Base-by-base conservation (phyloP, 441 rosid species). In the Isatis lusitanica region DNA sequence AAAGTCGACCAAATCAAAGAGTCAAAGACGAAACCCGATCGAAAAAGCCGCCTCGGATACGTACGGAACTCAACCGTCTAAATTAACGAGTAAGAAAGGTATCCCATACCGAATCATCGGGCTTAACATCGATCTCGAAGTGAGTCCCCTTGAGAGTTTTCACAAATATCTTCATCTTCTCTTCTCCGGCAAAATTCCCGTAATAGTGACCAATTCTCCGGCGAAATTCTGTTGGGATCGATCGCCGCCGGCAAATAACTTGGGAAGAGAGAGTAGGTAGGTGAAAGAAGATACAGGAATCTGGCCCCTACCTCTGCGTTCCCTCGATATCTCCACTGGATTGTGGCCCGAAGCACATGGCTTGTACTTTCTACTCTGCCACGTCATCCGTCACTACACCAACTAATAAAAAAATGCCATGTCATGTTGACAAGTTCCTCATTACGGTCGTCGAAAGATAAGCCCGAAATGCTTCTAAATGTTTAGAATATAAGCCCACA, bases 41-140 rank as follows among this genome's bases (percentile, higher is more conserved):
- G 36, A 9, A 13, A 35, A 31, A 11, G 15, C 7, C 38, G 17
- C 26, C 30, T 52, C 7, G 3, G 15, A 17, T 40, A 31, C 46
- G 18, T 40, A 31, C 46, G 18, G 24, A 64, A 30, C 36, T 43
- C 28, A 55, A 44, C 36, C 1, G 48, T 51, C 44, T 43, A 39
- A 12, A 58, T 0, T 2, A 30, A 52, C 38, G 12, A 75, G 7
- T 38, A 65, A 67, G 31, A 21, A 40, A 59, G 43, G 43, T 4
- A 33, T 12, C 7, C 2, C 56, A 16, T 76, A 89, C 97, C 87
- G 82, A 68, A 63, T 91, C 94, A 28, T 84, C 87, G 21, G 89
- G 93, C 70, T 85, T 82, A 7, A 84, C 94, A 81, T 89, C 78
- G 85, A 91, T 83, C 75, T 89, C 93, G 81, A 89, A 91, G 84